These are phyloP conservation scores for Amylostereum areolatum DNA, from an alignment of 1,284 basidiomycete genomes.

Conservation along the genomic window DNA sequence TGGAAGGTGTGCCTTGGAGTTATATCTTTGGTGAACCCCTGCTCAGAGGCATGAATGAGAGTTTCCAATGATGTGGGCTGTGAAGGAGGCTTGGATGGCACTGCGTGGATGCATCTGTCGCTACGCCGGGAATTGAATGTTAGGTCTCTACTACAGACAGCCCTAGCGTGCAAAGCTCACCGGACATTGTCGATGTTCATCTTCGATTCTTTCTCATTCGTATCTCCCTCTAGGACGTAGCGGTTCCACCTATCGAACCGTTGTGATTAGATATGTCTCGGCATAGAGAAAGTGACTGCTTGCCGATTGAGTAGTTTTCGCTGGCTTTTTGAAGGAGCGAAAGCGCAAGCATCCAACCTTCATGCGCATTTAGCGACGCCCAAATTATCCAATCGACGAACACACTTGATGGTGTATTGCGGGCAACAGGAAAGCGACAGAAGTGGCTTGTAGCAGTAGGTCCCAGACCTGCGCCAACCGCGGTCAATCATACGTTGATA, in stretches of 20 bases:
- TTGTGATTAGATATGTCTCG: neutral
- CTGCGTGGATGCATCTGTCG: neutral
- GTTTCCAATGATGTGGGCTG: constrained; percentile 10
- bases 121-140: too few relatives aligned
- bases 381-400: constrained; percentile 4
- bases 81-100: too few relatives aligned
- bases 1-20: constrained; percentile 40
- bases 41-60: constrained; percentile 44
- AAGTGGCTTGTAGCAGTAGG: constrained; percentile 81
- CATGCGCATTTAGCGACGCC: constrained; percentile 1
- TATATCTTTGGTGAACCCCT: constrained; percentile 17
- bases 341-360: constrained; percentile 70
- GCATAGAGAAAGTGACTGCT: constrained; percentile 7
- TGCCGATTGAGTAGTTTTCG: constrained; percentile 71
- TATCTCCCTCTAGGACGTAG: constrained; percentile 50
- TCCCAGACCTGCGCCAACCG: constrained; percentile 87
- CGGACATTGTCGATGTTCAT: neutral
- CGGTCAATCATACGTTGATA: constrained; percentile 82
- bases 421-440: constrained; percentile 83
- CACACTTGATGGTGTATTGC: constrained; percentile 84
- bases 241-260: constrained; percentile 63
- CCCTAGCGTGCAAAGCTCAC: too few relatives aligned
- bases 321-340: constrained; percentile 75
- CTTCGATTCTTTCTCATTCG: constrained; percentile 25
- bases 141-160: too few relatives aligned